Evolutionary conservation across 371 early-diverging fungal genomes (phyloP), one percentile per base, ranked within the genome.

Genomic region (Apophysomyces trapeziformis): DNA sequence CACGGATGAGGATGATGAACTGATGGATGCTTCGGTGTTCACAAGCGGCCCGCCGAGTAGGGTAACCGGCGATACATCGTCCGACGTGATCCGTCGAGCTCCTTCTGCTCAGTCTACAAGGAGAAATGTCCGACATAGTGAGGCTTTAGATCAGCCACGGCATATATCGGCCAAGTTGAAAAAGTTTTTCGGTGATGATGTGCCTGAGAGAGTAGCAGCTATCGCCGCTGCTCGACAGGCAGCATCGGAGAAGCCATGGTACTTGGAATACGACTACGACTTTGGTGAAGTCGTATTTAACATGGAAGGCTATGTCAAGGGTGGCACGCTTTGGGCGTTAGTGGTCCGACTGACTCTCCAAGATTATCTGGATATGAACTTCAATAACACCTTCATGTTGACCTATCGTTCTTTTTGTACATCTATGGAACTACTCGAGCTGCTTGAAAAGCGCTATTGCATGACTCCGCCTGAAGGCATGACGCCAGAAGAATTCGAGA

Each of bases 281-380:
- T 83, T 82, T 5, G 76, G 84, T 35, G 94, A 93, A n/a, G 82
- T 97, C 58, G 77, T 91, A 0, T 90, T 94, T 72, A 91, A 89
- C 71, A 80, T 84, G 75, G 96, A 97, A 57, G 92, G 91, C 11
- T 80, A 87, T 54, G 95, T 97, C 62, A 91, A 90, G 66, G 96
- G 96, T 58, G 96, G 96, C 35, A 95, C 95, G 1, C 71, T 96
- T 13, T 63, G 76, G 4, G 93, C 93, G 0, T 82, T 97, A 1
- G 86, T 95, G 3, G 96, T 95, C 79, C 83, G 95, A 7, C 77
- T 96, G 66, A 96, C 96, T 0, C 74, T 90, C 26, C 96, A 96
- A 64, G 95, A 95, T 67, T 83, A 80, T 14, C 69, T 88, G 26
- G 91, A 88, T 67, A 80, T 72, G 72, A 85, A 84, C 58, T 96